Percentiles rank a stretch among this genome's conserved stretches.
These are phyloP conservation scores for Zygoascus bituminiphila DNA, from an alignment of 805 yeast genomes.

Conservation along the genomic window DNA sequence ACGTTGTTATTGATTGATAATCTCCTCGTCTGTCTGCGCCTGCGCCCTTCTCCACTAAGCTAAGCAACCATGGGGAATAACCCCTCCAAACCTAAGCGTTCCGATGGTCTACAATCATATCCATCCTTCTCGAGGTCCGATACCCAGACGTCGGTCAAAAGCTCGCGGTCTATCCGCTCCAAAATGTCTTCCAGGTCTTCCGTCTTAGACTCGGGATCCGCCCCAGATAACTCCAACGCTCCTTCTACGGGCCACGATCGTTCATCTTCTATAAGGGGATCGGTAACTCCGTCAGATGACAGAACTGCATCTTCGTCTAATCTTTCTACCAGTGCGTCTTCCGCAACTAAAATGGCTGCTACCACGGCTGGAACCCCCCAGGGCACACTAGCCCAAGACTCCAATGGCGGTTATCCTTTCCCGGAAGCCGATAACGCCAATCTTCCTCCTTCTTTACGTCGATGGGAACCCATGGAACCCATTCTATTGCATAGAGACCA, in stretches of 20 bases:
- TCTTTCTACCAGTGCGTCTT: not conserved
- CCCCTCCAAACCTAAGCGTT: conserved; percentile 25
- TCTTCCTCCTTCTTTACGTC: conserved; percentile 62
- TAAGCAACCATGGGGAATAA: conserved; percentile 30
- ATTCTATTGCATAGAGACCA: conserved; percentile 51
- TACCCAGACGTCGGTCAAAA: conserved; percentile 33
- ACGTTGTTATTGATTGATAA: no score
- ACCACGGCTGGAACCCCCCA: not conserved
- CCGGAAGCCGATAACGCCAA: conserved; percentile 16
- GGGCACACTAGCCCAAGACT: not conserved
- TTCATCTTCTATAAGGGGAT: not conserved
- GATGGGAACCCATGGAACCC: conserved; percentile 64
- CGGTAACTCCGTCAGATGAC: not conserved
- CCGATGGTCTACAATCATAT: conserved; percentile 26
- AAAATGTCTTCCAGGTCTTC: conserved; percentile 18
- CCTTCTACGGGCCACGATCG: no score
- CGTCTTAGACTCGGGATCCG: conserved; percentile 20
- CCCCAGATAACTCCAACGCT: conserved; percentile 10
- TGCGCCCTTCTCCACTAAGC: not conserved
- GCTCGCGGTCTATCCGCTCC: conserved; percentile 28
- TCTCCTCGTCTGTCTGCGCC: no score
- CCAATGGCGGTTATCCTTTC: conserved; percentile 19
- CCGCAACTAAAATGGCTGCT: not conserved
- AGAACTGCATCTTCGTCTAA: not conserved
- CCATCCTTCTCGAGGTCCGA: conserved; percentile 33